Conservation (phyloP, 768 basidiomycete species). For the Pulveroboletus sp. region DNA sequence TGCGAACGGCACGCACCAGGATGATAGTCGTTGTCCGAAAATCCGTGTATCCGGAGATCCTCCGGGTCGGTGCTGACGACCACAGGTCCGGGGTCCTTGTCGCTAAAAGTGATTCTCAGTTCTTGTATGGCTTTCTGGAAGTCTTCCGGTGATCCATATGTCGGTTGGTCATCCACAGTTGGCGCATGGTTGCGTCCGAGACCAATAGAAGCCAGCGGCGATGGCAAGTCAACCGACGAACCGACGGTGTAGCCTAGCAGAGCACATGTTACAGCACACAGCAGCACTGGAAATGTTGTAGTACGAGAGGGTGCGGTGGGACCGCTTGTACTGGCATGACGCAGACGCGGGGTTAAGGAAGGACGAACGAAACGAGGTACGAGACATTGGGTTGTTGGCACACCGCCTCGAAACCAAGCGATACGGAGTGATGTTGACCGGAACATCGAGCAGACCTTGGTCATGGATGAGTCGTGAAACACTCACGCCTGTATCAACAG, state of each 20-base stretch:
- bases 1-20: slow-evolving; percentile 35
- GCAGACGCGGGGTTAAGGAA: background rate
- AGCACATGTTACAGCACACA: slow-evolving; percentile 17
- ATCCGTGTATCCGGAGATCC: slow-evolving; percentile 51
- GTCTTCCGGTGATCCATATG: slow-evolving; percentile 50
- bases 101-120: slow-evolving; percentile 36
- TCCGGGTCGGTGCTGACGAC: slow-evolving; percentile 48
- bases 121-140: slow-evolving; percentile 50
- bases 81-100: background rate
- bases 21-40: slow-evolving; percentile 48
- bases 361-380: background rate
- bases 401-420: background rate
- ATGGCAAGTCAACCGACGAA: slow-evolving; percentile 2
- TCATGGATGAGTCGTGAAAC: background rate
- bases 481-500: background rate
- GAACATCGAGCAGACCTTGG: slow-evolving; percentile 2
- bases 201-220: slow-evolving; percentile 5
- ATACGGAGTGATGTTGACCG: slow-evolving; percentile 8
- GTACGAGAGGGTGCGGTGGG: background rate
- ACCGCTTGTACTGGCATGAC: slow-evolving; percentile 9
- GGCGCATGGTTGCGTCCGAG: background rate
- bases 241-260: slow-evolving; percentile 23
- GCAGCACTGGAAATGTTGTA: slow-evolving; percentile 2
- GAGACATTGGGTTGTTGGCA: background rate
- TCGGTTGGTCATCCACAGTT: slow-evolving; percentile 16